These are phyloP conservation scores for Bruguiera gymnorhiza DNA, from an alignment of 345 rosid genomes.

Conservation along the genomic window DNA sequence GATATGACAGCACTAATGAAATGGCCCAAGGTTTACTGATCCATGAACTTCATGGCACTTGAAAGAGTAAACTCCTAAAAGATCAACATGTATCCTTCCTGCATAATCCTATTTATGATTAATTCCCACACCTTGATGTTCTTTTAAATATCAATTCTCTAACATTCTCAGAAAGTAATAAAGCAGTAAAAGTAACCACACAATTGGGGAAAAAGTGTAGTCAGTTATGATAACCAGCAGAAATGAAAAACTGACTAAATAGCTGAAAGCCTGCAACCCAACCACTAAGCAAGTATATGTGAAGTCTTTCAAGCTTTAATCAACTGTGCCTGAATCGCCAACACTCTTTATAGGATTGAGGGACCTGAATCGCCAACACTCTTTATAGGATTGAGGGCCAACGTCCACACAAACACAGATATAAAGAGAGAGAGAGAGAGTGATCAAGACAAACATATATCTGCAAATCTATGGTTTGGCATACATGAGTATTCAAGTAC, in stretches of 20 bases:
- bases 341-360: slow-evolving; percentile 8
- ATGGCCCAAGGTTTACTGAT: not conserved
- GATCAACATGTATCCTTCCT: not conserved
- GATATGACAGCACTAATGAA: slow-evolving; percentile 22
- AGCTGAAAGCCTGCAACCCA: slow-evolving; percentile 16
- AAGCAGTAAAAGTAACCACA: slow-evolving; percentile 27
- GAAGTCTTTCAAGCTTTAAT: slow-evolving; percentile 22
- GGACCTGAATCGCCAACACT: slow-evolving; percentile 5
- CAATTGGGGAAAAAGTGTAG: not conserved
- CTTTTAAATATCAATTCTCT: not conserved
- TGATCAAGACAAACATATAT: not conserved
- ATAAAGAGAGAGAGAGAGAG: slow-evolving; percentile 10
- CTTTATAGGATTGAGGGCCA: slow-evolving; percentile 16
- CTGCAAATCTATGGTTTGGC: slow-evolving; percentile 28
- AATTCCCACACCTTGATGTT: not conserved
- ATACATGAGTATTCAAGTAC: slow-evolving; percentile 29
- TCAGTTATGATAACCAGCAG: slow-evolving; percentile 16
- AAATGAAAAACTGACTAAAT: slow-evolving; percentile 13
- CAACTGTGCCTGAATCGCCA: slow-evolving; percentile 10
- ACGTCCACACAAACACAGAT: slow-evolving; percentile 4
- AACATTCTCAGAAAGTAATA: slow-evolving; percentile 6
- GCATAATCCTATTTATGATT: not conserved
- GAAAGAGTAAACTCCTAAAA: not conserved
- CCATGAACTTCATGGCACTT: not conserved
- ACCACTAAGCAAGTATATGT: slow-evolving; percentile 5